These are phyloP conservation scores for Arbutus unedo DNA, from an alignment of 148 eudicot genomes.

Conservation along the genomic window DNA sequence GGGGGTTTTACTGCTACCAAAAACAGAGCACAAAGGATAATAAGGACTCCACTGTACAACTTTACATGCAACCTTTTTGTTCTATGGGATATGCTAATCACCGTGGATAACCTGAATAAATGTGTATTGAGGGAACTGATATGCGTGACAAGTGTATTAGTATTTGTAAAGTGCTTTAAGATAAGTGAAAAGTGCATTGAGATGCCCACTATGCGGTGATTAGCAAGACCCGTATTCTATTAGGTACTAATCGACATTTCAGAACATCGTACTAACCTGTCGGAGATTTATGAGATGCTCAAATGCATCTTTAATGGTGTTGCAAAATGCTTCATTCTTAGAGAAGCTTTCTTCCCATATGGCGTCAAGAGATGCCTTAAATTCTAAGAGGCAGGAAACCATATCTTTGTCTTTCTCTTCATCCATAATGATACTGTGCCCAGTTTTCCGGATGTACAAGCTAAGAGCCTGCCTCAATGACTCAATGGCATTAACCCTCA, in stretches of 20 bases:
- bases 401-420: constrained; percentile 97
- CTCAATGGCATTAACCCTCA: constrained; percentile 81
- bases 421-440: constrained; percentile 82
- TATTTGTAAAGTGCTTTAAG: background rate
- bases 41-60: background rate
- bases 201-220: background rate
- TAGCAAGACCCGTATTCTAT: background rate
- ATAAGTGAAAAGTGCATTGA: background rate
- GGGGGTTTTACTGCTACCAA: background rate
- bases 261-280: constrained; percentile 49
- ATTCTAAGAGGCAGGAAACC: constrained; percentile 83
- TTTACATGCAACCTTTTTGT: background rate
- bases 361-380: constrained; percentile 73
- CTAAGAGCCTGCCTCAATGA: constrained; percentile 69
- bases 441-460: constrained; percentile 77
- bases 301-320: constrained; percentile 89
- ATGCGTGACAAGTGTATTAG: background rate
- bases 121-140: background rate
- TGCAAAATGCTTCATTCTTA: constrained; percentile 82
- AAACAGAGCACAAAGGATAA: background rate
- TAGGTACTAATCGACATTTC: background rate
- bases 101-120: background rate
- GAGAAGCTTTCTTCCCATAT: constrained; percentile 94
- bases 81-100: background rate
- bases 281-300: constrained; percentile 95